Conservation (phyloP, 495 filamentous ascomycete species). For the Viridothelium virens region DNA sequence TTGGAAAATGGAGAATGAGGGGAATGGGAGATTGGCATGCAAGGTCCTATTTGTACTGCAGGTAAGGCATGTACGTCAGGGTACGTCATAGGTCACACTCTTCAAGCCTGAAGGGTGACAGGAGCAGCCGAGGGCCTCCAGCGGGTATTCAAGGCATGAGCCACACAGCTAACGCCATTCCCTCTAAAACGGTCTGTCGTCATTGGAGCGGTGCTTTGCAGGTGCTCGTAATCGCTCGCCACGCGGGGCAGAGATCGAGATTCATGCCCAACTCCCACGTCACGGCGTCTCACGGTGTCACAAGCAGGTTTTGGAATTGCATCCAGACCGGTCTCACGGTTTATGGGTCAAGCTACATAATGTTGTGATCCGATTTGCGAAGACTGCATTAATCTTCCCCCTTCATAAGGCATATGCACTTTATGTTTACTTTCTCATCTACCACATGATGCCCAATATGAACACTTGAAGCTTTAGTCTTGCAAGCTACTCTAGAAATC, state of each 20-base stretch:
- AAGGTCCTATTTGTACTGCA: not conserved
- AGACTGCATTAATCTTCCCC: too few species aligned
- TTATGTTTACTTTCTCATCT: not conserved
- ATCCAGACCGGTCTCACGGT: too few species aligned
- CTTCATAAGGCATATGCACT: too few species aligned
- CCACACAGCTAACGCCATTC: constrained; percentile 1
- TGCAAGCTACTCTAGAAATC: constrained; percentile 43
- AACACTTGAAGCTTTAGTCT: too few species aligned
- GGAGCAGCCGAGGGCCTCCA: not conserved
- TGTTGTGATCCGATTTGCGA: too few species aligned
- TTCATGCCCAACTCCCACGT: not conserved
- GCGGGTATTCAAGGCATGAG: constrained; percentile 4
- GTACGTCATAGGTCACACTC: constrained; percentile 9
- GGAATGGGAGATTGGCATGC: not conserved
- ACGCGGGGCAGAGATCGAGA: constrained; percentile 5
- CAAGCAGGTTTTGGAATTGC: not conserved
- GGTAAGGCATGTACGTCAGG: not conserved
- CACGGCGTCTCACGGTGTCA: not conserved
- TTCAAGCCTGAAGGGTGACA: not conserved
- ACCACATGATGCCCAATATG: not conserved
- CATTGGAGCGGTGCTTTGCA: constrained; percentile 5
- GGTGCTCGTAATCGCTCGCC: not conserved
- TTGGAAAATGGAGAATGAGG: not conserved
- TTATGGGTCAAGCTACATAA: too few species aligned
- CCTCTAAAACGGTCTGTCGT: not conserved